phyloP scores from a whole-genome alignment of 1,284 basidiomycete species.

The Thelephora terrestris region DNA sequence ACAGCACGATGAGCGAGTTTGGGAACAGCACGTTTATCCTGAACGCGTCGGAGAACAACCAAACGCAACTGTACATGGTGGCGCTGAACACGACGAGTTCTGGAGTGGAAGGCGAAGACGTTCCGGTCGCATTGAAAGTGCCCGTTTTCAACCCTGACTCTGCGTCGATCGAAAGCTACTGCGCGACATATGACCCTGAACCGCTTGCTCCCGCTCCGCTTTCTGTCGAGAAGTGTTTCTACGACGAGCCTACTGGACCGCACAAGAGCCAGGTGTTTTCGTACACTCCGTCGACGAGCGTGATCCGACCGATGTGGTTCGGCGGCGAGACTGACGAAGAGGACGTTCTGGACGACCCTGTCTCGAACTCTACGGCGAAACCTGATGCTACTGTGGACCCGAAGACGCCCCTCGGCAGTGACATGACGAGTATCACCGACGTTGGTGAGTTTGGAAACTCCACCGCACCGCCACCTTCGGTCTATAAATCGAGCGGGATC shows the following conservation, averaged over 20 bases:
- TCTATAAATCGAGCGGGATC: slow-evolving; percentile 8
- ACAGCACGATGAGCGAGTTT: slow-evolving; percentile 16
- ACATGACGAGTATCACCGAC: slow-evolving; percentile 13
- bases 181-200: slow-evolving; percentile 50
- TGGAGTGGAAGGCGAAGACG: slow-evolving; percentile 12
- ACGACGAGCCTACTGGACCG: slow-evolving; percentile 12
- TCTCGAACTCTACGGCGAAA: slow-evolving; percentile 7
- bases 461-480: slow-evolving; percentile 11
- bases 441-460: slow-evolving; percentile 15
- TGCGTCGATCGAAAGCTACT: slow-evolving; percentile 33
- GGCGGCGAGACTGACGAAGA: slow-evolving; percentile 15
- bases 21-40: slow-evolving; percentile 33
- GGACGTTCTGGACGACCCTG: slow-evolving; percentile 3
- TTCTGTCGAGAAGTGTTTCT: slow-evolving; percentile 34
- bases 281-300: slow-evolving; percentile 37
- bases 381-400: slow-evolving; percentile 8
- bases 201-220: slow-evolving; percentile 39
- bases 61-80: slow-evolving; percentile 43
- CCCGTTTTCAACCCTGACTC: slow-evolving; percentile 30
- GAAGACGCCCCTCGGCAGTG: slow-evolving; percentile 11
- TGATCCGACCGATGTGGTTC: slow-evolving; percentile 44
- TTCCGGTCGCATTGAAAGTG: slow-evolving; percentile 36
- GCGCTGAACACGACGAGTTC: slow-evolving; percentile 11
- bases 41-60: slow-evolving; percentile 43
- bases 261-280: slow-evolving; percentile 50